Base-by-base conservation (phyloP, 805 yeast species). In the Starmera amethionina region DNA sequence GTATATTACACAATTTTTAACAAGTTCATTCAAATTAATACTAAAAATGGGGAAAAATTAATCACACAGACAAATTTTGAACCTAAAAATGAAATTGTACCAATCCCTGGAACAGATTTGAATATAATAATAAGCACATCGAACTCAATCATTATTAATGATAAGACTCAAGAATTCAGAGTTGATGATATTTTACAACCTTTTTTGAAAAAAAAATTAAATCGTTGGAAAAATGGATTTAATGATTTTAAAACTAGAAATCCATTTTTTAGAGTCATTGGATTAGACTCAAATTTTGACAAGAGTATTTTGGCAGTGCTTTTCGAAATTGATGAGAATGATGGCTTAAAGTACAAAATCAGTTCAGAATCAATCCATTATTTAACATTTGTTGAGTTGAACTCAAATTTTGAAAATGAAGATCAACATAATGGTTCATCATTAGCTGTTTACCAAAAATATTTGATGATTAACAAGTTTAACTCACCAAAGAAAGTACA, bases 231-330 rank as follows among this genome's bases (percentile, higher is more conserved):
- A 28, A 25, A 44, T 2, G 40, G 40, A 12, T 50, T 38, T 42
- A 52, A 55, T 38, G 56, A 52, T 36, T 53, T 48, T 39, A 47
- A 47, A 31, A 49, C 53, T 13, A 52, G 51, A 31, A 39, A 27
- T 5, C 44, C 40, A 8, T 33, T 36, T 2, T 31, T 51, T 7
- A 50, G 46, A 29, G 36, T 42, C 8, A 45, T 38, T 34, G 59
- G 59, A 0, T 22, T 40, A 4, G 46, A 39, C 30, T 9, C 42
- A 9, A 55, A 54, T 33, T 47, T 31, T 32, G 41, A 37, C 35
- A 48, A 51, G 4, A 49, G 42, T 27, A 15, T 49, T 1, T 31
- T 50, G 2, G 50, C 55, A 9, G 18, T 54, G 2, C 8, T 54
- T 2, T 55, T 49, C 32, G 54, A 48, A 4, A 41, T 55, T 10